Base-by-base conservation (phyloP, 164 flowering plant genomes). In the Euptelea pleiosperma region DNA sequence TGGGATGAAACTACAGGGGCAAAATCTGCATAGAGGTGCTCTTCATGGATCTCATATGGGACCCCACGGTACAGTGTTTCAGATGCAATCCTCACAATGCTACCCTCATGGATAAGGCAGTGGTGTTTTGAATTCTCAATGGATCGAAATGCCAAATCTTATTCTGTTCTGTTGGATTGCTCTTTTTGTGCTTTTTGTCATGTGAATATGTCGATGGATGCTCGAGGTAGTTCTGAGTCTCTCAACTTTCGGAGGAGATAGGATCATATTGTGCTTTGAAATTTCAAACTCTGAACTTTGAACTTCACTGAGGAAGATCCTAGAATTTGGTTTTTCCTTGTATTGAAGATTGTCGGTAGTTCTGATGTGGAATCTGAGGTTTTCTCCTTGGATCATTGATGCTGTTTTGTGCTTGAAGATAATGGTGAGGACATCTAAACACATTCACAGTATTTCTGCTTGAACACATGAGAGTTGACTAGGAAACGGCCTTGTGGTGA, bases 31-130 rank as follows among this genome's bases (percentile, higher is more conserved):
- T 11, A 44, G 61, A 43, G 71, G 69, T 12, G 63, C 40, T 40
- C 49, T 65, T 60, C 62, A 65, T 54, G 82, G 71, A 64, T 63
- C 75, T 58, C 80, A 75, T 31, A 40, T 76, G 54, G 82, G 74
- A 54, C 40, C 63, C n/a, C 69, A 71, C 42, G 36, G 37, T 55
- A 2, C 70, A 16, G 24, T 61, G 30, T 69, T 66, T 59, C 78
- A 70, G 62, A 66, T 74, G 79, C 75, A 74, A 41, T 53, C 70
- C 8, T 62, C 68, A 64, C 74, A 61, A 4, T 48, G 51, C 28
- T 29, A 35, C 58, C 66, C 60, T 37, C 53, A 36, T 46, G 46
- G 51, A 26, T 62, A 52, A 57, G 9, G 40, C 26, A 28, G 48
- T 12, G 19, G 52, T 19, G 9, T 34, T 30, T 26, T 35, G 34